Evolutionary conservation across 768 basidiomycete species (phyloP).

Genomic region (Agaricus sinodeliciosus): DNA sequence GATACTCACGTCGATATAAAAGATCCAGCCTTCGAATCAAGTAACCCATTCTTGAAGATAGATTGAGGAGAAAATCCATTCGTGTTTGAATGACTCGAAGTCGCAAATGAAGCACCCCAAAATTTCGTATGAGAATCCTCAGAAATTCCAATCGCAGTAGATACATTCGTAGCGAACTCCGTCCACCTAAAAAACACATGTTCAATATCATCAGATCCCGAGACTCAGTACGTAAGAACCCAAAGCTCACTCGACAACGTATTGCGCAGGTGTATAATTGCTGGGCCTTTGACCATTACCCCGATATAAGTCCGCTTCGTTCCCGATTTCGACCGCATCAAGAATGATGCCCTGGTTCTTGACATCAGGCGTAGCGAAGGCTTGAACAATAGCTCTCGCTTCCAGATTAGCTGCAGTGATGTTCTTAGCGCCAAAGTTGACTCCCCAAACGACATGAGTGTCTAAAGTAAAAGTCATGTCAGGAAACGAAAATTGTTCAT

Average conservation of each 20-base stretch:
- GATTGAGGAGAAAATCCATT: slow-evolving; percentile 56
- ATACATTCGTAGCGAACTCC: slow-evolving; percentile 42
- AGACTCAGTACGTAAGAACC: slow-evolving; percentile 1
- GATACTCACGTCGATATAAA: slow-evolving; percentile 45
- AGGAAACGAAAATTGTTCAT: background rate
- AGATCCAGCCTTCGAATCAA: slow-evolving; percentile 38
- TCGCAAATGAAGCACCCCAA: slow-evolving; percentile 44
- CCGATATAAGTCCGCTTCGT: slow-evolving; percentile 52
- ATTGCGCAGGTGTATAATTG: slow-evolving; percentile 35
- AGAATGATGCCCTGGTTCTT: slow-evolving; percentile 35
- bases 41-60: slow-evolving; percentile 45
- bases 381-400: slow-evolving; percentile 39
- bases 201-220: background rate
- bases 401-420: slow-evolving; percentile 42
- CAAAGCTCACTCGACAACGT: slow-evolving; percentile 47
- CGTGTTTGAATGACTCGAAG: slow-evolving; percentile 34
- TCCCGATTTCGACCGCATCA: slow-evolving; percentile 57
- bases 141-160: slow-evolving; percentile 30
- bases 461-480: slow-evolving; percentile 25
- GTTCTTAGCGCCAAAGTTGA: slow-evolving; percentile 55
- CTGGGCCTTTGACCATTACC: slow-evolving; percentile 35
- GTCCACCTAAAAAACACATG: slow-evolving; percentile 37
- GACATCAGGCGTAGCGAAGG: slow-evolving; percentile 38
- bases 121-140: slow-evolving; percentile 34
- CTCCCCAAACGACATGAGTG: slow-evolving; percentile 59